These are phyloP conservation scores for Boletus edulis DNA, from an alignment of 768 basidiomycete species.

Conservation along the genomic window DNA sequence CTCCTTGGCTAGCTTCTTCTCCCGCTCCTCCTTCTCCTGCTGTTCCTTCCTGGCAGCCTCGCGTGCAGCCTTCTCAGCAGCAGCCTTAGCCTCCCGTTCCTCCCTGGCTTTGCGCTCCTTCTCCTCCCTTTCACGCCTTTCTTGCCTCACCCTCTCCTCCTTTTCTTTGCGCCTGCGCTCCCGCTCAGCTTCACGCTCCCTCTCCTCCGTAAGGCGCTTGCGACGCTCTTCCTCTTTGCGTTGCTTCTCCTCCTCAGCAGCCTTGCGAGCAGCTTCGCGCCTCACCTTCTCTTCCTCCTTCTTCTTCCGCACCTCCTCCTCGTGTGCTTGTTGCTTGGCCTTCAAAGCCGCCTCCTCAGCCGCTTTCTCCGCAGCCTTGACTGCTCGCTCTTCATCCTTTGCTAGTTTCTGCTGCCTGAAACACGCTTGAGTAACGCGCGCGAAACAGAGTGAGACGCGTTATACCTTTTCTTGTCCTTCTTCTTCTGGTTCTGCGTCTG, in stretches of 20 bases:
- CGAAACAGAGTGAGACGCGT: slow-evolving; percentile 18
- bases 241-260: slow-evolving; percentile 77
- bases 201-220: slow-evolving; percentile 74
- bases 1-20: slow-evolving; percentile 62
- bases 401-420: slow-evolving; percentile 84
- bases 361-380: slow-evolving; percentile 79
- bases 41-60: slow-evolving; percentile 41
- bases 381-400: slow-evolving; percentile 89
- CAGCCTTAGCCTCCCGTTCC: slow-evolving; percentile 60
- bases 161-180: slow-evolving; percentile 73
- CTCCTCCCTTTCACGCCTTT: slow-evolving; percentile 55
- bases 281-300: slow-evolving; percentile 84
- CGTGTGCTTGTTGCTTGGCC: slow-evolving; percentile 71
- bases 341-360: slow-evolving; percentile 80
- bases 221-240: slow-evolving; percentile 83
- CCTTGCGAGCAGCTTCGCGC: slow-evolving; percentile 74
- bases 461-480: slow-evolving; percentile 96
- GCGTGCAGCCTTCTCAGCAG: slow-evolving; percentile 47
- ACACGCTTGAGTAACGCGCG: slow-evolving; percentile 1
- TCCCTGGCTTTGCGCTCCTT: slow-evolving; percentile 61
- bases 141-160: slow-evolving; percentile 57
- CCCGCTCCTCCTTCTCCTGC: slow-evolving; percentile 64
- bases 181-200: slow-evolving; percentile 74
- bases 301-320: slow-evolving; percentile 78
- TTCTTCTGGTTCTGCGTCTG: slow-evolving; percentile 97